These are phyloP conservation scores for Helichrysum umbraculigerum DNA, from an alignment of 129 eudicot genomes.

Conservation along the genomic window DNA sequence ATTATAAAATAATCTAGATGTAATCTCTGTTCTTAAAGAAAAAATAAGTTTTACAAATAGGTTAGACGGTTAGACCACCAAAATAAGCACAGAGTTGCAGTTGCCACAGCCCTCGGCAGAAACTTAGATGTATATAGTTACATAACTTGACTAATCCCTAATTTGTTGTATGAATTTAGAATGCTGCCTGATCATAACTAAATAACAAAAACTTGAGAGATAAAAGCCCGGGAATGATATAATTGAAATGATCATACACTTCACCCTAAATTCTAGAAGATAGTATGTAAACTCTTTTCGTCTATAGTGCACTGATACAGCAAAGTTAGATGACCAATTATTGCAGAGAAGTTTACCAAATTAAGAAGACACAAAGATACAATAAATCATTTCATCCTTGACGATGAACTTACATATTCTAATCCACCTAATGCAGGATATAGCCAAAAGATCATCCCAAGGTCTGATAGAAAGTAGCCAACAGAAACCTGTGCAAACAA, in stretches of 20 bases:
- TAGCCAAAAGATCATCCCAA: constrained; percentile 84
- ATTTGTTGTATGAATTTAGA: background rate
- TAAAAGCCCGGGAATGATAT: background rate
- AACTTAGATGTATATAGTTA: background rate
- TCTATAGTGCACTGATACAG: background rate
- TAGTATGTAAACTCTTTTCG: background rate
- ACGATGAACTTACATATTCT: constrained; percentile 80
- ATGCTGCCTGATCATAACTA: background rate
- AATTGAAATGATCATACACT: background rate
- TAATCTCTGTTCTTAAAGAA: background rate
- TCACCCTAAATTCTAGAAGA: background rate
- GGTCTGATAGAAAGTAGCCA: constrained; percentile 89
- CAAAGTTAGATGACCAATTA: background rate
- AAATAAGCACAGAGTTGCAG: background rate
- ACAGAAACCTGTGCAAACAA: constrained; percentile 74
- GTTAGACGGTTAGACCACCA: background rate
- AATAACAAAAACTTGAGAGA: background rate
- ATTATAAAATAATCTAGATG: background rate
- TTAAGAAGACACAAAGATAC: background rate
- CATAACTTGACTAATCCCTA: background rate
- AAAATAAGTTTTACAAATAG: background rate
- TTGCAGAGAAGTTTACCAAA: background rate
- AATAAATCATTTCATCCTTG: background rate
- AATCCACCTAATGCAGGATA: constrained; percentile 95
- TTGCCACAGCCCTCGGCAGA: background rate